Conservation (phyloP, 257 asterid genomes). For the Sherardia arvensis region DNA sequence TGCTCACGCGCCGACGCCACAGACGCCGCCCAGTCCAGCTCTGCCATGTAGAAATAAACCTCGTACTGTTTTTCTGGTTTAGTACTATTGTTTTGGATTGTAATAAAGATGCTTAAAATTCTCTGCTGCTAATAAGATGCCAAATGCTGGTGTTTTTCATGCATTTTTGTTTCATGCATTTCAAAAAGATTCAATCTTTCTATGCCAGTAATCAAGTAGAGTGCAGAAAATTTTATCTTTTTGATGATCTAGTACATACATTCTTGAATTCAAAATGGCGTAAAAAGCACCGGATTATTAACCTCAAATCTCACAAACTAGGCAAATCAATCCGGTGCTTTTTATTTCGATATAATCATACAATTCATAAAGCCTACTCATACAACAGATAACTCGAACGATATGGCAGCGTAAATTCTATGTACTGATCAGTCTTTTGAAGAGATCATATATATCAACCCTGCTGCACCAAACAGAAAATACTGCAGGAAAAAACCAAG, state of each 20-base stretch:
- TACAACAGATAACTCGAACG: background rate
- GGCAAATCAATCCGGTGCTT: background rate
- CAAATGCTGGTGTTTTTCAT: background rate
- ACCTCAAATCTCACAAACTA: too few species aligned
- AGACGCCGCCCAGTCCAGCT: too few species aligned
- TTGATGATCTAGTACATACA: too few species aligned
- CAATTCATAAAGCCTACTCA: background rate
- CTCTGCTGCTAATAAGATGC: background rate
- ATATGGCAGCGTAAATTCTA: background rate
- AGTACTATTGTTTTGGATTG: background rate
- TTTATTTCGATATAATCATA: background rate
- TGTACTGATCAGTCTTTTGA: conserved; percentile 33
- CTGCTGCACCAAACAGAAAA: conserved; percentile 40
- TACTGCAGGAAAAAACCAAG: conserved; percentile 43
- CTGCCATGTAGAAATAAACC: conserved; percentile 9
- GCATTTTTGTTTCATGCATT: too few species aligned
- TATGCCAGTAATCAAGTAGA: too few species aligned
- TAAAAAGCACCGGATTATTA: too few species aligned
- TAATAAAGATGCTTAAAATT: background rate
- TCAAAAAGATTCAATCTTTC: too few species aligned
- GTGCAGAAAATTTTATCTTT: too few species aligned
- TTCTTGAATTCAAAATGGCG: too few species aligned
- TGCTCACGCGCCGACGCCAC: conserved; percentile 23
- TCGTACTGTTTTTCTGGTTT: background rate
- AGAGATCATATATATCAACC: conserved; percentile 34